Base-by-base conservation (phyloP, 1,284 basidiomycete species). In the Rhodofomes roseus region DNA sequence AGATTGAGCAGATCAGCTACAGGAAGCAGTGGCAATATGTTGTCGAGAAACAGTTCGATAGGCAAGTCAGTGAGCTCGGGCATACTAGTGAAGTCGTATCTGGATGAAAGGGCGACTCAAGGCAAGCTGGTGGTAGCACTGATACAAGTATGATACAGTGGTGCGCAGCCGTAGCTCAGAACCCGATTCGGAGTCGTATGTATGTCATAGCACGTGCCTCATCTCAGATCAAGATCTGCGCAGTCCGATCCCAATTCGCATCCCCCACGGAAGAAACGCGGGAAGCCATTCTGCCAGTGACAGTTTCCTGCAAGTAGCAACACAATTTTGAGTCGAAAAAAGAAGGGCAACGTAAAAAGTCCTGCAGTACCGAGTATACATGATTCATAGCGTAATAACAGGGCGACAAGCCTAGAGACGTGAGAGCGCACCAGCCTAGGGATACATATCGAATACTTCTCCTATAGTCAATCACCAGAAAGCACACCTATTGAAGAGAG, bases 11-110 rank as follows among this genome's bases (percentile, higher is more conserved):
- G 73, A 69, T 88, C 87, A n/a, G 68, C 63, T n/a, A 85, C 70
- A 6, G 80, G 71, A 29, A 93, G 75, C 7, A 73, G 69, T 14
- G 87, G 87, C 6, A 95, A 74, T 18, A 95, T 62, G 66, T 88
- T 79, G 70, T 95, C 91, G 31, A 93, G 71, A 34, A 93, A 72
- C 31, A 94, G 76, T 70, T 95, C 93, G 20, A 87, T 70, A 6
- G 89, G 89, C 7, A 92, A 65, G 57, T 87, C 79, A 23, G 77
- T 65, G 23, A 89, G 18, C 39, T 29, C 50, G 61, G 50, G 25
- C 55, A 55, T 58, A 22, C 4, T 39, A 18, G 23, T 29, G 43
- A 29, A 4, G 20, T 12, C 11, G 4, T 23, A 23, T 44, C 14
- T 4, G 31, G 11, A 34, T 34, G 31, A 34, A 11, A 11, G 22